Conservation (phyloP, 768 basidiomycete species). For the Mycena epipterygia region DNA sequence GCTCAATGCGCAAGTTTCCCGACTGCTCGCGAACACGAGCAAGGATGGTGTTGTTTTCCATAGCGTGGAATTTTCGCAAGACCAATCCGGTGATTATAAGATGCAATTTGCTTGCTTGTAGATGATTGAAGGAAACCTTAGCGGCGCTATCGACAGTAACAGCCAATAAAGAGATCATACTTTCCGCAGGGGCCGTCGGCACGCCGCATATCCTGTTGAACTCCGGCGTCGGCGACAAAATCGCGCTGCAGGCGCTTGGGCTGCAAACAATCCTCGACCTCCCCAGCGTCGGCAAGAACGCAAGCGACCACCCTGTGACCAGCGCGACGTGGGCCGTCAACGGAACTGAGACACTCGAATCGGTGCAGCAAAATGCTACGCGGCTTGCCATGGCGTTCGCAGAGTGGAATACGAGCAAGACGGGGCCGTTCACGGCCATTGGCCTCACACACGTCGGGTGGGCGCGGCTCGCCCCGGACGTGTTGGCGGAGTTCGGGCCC, state of each 20-base stretch:
- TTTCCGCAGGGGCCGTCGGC: constrained; percentile 43
- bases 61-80: constrained; percentile 19
- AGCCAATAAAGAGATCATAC: constrained; percentile 18
- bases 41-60: neutral
- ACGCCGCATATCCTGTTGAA: constrained; percentile 40
- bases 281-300: constrained; percentile 31
- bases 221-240: constrained; percentile 36
- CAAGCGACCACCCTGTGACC: constrained; percentile 22
- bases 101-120: constrained; percentile 16
- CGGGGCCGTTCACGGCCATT: constrained; percentile 45
- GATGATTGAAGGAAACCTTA: neutral
- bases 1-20: constrained; percentile 40
- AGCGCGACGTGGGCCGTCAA: constrained; percentile 15
- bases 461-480: constrained; percentile 37
- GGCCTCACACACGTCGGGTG: constrained; percentile 43
- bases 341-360: constrained; percentile 9
- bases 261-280: constrained; percentile 18
- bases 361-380: constrained; percentile 15
- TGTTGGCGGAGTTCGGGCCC: constrained; percentile 36
- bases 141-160: constrained; percentile 1
- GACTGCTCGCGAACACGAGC: constrained; percentile 9
- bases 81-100: constrained; percentile 7
- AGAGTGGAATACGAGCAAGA: constrained; percentile 38
- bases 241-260: neutral
- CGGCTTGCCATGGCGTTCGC: neutral